phyloP scores from a whole-genome alignment of 2,329 filamentous ascomycete genomes.

The Acrocalymma vagum region DNA sequence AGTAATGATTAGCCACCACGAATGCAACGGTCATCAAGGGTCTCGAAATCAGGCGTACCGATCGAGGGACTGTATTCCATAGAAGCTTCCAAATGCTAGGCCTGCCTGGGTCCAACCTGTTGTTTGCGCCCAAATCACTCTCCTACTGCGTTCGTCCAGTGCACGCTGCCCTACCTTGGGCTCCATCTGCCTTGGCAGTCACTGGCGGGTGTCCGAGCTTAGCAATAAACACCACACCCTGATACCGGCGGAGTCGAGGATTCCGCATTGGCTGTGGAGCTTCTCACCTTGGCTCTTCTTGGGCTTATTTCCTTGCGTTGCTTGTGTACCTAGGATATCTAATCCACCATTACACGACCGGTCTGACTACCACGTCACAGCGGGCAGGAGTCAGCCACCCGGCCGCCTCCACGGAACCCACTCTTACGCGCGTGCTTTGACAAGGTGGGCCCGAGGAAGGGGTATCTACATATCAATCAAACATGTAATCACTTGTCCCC shows the following conservation, averaged over 20 bases:
- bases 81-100: no score
- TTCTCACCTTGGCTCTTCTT: constrained; percentile 41
- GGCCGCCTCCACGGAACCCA: constrained; percentile 21
- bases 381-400: constrained; percentile 32
- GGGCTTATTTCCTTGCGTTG: constrained; percentile 45
- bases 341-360: constrained; percentile 37
- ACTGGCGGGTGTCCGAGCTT: constrained; percentile 23
- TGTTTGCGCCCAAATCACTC: no score
- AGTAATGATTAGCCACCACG: no score
- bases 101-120: no score
- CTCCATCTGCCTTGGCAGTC: constrained; percentile 30
- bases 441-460: constrained; percentile 26
- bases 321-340: constrained; percentile 41
- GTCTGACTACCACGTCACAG: constrained; percentile 47
- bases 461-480: constrained; percentile 26
- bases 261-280: constrained; percentile 33
- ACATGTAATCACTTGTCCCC: constrained; percentile 22
- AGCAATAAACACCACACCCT: constrained; percentile 33
- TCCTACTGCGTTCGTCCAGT: constrained; percentile 23
- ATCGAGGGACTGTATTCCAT: no score
- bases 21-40: no score
- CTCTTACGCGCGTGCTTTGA: constrained; percentile 36
- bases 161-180: constrained; percentile 27
- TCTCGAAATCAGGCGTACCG: no score
- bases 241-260: constrained; percentile 36